Base-by-base conservation (phyloP, 1,284 basidiomycete species). In the Quambalaria eucalypti region DNA sequence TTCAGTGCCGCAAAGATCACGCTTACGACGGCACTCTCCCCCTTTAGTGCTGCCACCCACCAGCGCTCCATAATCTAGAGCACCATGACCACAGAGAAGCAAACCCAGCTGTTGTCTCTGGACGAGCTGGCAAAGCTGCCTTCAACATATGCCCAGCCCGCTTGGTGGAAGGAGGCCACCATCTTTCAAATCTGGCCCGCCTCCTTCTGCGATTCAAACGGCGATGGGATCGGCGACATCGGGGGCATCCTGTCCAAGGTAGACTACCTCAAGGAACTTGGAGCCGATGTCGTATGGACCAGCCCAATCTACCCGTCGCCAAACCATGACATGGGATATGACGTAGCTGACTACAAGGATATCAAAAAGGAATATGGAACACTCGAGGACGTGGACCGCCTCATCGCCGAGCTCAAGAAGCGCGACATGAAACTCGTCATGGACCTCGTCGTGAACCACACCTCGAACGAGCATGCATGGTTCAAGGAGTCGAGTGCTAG, bases 361-460 rank as follows among this genome's bases (percentile, higher is more conserved):
- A 83, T 88, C 57, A 84, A 87, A 77, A 80, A 82, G 16, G 76
- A 80, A 47, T 88, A 86, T 73, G 86, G 86, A 4, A 84, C 83
- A 0, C 69, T 87, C 16, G 78, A 78, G 4, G 85, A 88, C 63
- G 85, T 84, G 81, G 84, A 87, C 61, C 78, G 72, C 7, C 78
- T 87, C 50, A 72, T 84, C 39, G 69, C 78, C 25, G 82, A 80
- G 3, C 78, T 82, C 38, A 84, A 87, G 59, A 74, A 79, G 25
- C 79, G 82, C 44, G 83, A 82, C 0, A 85, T 87, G 81, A 85
- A 85, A 64, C 78, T 86, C 46, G 82, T 87, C 80, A 84, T 87
- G 79, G 85, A 87, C 70, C 81, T 87, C 2, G 86, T 87, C 19
- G 83, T 84, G 4, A 87, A 87, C 71, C 85, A 87, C 73, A 83